Evolutionary conservation across 1,284 basidiomycete genomes (phyloP).

Genomic region (Schizopora paradoxa): DNA sequence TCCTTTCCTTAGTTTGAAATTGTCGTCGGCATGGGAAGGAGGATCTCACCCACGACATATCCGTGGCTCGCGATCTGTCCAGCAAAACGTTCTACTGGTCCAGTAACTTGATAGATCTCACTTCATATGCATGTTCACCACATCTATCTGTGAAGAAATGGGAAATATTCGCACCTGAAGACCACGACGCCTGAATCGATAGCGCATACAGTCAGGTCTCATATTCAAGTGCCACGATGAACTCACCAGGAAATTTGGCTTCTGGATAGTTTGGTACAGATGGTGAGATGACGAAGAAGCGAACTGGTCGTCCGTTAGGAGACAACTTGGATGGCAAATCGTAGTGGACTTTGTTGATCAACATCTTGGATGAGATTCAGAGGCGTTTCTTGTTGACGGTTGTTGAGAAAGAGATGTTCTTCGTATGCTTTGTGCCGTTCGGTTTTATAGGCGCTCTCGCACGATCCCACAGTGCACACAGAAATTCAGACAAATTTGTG

Average conservation of each 20-base stretch:
- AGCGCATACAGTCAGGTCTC: slow-evolving; percentile 3
- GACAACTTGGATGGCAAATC: slow-evolving; percentile 71
- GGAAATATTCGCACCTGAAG: slow-evolving; percentile 63
- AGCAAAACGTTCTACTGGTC: slow-evolving; percentile 84
- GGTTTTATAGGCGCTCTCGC: too few species aligned
- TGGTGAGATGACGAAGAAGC: slow-evolving; percentile 75
- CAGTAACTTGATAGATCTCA: slow-evolving; percentile 84
- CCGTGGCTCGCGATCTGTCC: slow-evolving; percentile 90
- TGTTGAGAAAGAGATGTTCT: background rate
- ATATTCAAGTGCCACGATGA: slow-evolving; percentile 19
- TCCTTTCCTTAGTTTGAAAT: slow-evolving; percentile 2
- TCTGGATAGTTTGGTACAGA: slow-evolving; percentile 67
- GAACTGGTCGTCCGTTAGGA: slow-evolving; percentile 58
- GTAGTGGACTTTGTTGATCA: slow-evolving; percentile 73
- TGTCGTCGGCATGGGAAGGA: background rate
- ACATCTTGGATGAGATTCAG: slow-evolving; percentile 41
- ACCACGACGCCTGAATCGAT: slow-evolving; percentile 59
- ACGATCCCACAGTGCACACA: too few species aligned
- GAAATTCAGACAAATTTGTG: too few species aligned
- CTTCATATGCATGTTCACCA: slow-evolving; percentile 32
- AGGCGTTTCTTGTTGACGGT: background rate
- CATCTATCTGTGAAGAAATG: background rate
- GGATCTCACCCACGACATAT: slow-evolving; percentile 61
- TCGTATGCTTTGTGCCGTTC: background rate
- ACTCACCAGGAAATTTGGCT: slow-evolving; percentile 73